These are phyloP conservation scores for Leccinum olivaceopallidum DNA, from an alignment of 768 basidiomycete genomes.

Conservation along the genomic window DNA sequence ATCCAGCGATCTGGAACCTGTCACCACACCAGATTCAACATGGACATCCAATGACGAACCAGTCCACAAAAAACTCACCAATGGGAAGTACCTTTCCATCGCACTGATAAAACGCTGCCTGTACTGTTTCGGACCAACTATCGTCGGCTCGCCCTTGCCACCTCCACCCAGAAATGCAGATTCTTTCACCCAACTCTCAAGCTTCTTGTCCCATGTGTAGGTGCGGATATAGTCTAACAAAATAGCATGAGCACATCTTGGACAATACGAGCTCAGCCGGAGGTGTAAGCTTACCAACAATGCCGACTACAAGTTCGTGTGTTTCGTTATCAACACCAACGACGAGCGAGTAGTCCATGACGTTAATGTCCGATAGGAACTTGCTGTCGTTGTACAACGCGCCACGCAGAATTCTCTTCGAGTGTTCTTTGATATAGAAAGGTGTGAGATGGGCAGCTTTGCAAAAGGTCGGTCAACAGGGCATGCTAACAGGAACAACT, in stretches of 20 bases:
- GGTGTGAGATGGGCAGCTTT: slow-evolving; percentile 83
- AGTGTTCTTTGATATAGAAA: slow-evolving; percentile 95
- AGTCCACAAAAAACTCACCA: slow-evolving; percentile 48
- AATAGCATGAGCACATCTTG: slow-evolving; percentile 6
- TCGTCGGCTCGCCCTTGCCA: slow-evolving; percentile 89
- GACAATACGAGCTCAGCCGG: not conserved
- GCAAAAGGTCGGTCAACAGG: slow-evolving; percentile 7
- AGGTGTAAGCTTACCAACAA: slow-evolving; percentile 71
- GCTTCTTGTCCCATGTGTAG: slow-evolving; percentile 97
- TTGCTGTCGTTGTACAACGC: slow-evolving; percentile 95
- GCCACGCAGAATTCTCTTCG: slow-evolving; percentile 87
- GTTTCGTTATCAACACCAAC: slow-evolving; percentile 91
- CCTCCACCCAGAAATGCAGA: slow-evolving; percentile 83
- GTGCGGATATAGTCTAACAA: slow-evolving; percentile 86
- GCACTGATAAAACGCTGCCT: slow-evolving; percentile 82
- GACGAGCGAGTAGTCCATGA: slow-evolving; percentile 97
- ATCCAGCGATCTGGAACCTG: slow-evolving; percentile 91
- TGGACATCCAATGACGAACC: not conserved
- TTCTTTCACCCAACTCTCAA: slow-evolving; percentile 99
- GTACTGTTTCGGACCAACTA: slow-evolving; percentile 96
- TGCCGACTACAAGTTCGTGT: slow-evolving; percentile 93
- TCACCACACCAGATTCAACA: slow-evolving; percentile 3
- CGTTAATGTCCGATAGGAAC: slow-evolving; percentile 91
- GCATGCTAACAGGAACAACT: not conserved
- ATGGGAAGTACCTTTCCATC: slow-evolving; percentile 87